phyloP scores from a whole-genome alignment of 2,329 filamentous ascomycete genomes.

The Colletotrichum caudatum region DNA sequence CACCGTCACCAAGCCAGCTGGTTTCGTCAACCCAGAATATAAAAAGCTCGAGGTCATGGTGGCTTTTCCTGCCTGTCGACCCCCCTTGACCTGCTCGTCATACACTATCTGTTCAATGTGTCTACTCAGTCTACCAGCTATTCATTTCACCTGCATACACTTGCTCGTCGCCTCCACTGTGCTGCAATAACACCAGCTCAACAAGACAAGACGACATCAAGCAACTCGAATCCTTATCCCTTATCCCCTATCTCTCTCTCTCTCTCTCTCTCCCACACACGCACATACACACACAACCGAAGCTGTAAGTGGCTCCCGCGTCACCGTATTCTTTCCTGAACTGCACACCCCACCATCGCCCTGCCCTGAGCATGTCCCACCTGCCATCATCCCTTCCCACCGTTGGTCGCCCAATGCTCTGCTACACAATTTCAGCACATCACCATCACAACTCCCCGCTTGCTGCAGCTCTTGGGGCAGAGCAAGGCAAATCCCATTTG shows the following conservation, averaged over 20 bases:
- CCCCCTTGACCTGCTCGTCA: conserved; percentile 10
- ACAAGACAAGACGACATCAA: neutral
- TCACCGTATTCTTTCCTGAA: conserved; percentile 25
- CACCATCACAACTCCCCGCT: neutral
- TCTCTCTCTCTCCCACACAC: neutral
- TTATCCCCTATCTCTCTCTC: conserved; percentile 12
- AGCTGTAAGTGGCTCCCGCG: conserved; percentile 38
- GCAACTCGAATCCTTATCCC: conserved; percentile 12
- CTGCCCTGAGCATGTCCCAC: neutral
- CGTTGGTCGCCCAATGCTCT: conserved; percentile 33
- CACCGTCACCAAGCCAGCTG: conserved; percentile 40
- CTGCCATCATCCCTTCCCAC: conserved; percentile 1
- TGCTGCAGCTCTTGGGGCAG: conserved; percentile 19
- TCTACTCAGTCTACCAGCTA: conserved; percentile 28
- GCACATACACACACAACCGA: neutral
- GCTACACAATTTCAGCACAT: conserved; percentile 34
- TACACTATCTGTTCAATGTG: conserved; percentile 35
- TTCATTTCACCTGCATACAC: conserved; percentile 6
- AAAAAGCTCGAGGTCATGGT: conserved; percentile 38
- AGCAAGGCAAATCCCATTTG: conserved; percentile 17
- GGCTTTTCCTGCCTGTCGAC: conserved; percentile 9
- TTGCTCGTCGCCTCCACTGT: conserved; percentile 23
- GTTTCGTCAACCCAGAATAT: conserved; percentile 41
- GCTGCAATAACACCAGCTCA: conserved; percentile 33
- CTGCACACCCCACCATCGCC: neutral